Conservation (phyloP, 1,284 basidiomycete genomes). For the Schizopora paradoxa region DNA sequence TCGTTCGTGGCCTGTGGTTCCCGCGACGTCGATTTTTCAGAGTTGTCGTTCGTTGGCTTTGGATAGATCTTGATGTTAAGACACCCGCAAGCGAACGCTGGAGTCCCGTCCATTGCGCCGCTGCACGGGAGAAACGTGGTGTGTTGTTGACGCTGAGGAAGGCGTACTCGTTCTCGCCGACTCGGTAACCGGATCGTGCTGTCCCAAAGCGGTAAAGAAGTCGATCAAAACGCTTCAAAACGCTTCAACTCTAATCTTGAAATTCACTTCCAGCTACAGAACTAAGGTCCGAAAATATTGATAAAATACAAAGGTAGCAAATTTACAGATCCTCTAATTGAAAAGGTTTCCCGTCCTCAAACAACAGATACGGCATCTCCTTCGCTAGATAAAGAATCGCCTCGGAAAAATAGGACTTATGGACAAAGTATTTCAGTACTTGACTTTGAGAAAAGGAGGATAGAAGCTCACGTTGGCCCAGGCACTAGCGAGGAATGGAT, state of each 20-base stretch:
- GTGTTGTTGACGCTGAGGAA: no score
- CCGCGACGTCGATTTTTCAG: no score
- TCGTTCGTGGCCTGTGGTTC: no score
- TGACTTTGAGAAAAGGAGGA: neutral
- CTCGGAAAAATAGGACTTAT: slow-evolving; percentile 20
- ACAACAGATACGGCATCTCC: slow-evolving; percentile 19
- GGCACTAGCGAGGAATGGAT: neutral
- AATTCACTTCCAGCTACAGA: neutral
- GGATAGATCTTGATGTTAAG: slow-evolving; percentile 58
- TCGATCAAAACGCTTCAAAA: no score
- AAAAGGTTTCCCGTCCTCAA: slow-evolving; percentile 15
- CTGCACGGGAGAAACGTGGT: no score
- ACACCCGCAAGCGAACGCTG: slow-evolving; percentile 55
- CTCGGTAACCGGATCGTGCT: no score
- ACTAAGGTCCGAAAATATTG: neutral
- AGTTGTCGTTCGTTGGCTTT: slow-evolving; percentile 14
- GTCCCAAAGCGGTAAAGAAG: no score
- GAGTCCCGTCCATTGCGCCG: slow-evolving; percentile 17
- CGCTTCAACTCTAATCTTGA: no score
- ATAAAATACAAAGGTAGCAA: neutral
- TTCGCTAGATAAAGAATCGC: slow-evolving; percentile 21
- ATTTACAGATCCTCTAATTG: neutral
- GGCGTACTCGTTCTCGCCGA: no score
- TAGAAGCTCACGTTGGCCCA: slow-evolving; percentile 11
- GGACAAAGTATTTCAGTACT: neutral